phyloP scores from a whole-genome alignment of 352 stramenopile genomes.

The Phytopythium kandeliae region DNA sequence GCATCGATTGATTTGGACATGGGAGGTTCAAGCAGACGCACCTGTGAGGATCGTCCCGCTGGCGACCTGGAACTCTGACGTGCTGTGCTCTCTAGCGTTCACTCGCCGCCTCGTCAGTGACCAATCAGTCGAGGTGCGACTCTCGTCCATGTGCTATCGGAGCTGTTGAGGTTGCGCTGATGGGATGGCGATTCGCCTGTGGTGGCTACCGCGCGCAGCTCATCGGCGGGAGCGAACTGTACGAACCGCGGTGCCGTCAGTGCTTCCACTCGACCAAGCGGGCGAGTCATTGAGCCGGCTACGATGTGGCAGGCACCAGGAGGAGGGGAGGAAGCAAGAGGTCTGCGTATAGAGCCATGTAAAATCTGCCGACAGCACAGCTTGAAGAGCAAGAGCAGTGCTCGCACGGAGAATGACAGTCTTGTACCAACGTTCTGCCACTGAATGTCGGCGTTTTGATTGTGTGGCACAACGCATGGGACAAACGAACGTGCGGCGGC shows the following conservation, averaged over 20 bases:
- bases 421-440: too few species aligned
- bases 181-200: too few species aligned
- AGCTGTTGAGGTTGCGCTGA: too few species aligned
- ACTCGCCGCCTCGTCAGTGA: constrained; percentile 66
- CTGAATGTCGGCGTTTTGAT: too few species aligned
- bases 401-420: too few species aligned
- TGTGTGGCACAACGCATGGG: too few species aligned
- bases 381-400: too few species aligned
- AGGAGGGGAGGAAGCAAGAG: neutral
- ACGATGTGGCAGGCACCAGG: neutral
- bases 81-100: constrained; percentile 35
- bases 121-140: constrained; percentile 56
- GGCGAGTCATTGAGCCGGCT: neutral
- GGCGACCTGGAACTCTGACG: neutral
- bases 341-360: neutral
- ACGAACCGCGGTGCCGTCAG: constrained; percentile 71
- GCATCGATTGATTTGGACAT: neutral
- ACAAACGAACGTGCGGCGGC: too few species aligned
- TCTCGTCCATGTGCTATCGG: neutral
- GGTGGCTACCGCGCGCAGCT: constrained; percentile 49
- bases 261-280: constrained; percentile 42
- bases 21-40: neutral
- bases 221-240: constrained; percentile 73
- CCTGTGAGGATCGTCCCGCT: neutral
- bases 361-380: too few species aligned